These are phyloP conservation scores for Carpinus fangiana DNA, from an alignment of 306 rosid genomes.

Conservation along the genomic window DNA sequence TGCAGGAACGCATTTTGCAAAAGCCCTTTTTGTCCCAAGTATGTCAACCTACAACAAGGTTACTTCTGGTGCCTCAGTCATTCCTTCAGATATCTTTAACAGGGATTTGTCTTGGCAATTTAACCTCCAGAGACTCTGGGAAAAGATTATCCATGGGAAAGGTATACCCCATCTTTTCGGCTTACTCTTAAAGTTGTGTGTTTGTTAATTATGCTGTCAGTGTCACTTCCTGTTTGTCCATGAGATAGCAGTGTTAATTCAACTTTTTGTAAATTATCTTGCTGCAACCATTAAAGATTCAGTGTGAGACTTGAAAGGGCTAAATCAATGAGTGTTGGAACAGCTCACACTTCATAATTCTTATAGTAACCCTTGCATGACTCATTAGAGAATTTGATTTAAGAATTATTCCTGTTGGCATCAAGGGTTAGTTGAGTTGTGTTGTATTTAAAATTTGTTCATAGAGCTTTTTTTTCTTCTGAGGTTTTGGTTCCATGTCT, in stretches of 20 bases:
- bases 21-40: constrained; percentile 75
- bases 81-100: constrained; percentile 42
- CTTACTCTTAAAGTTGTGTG: constrained; percentile 14
- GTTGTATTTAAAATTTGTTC: background rate
- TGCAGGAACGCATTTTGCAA: constrained; percentile 60
- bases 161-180: constrained; percentile 41
- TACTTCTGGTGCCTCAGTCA: constrained; percentile 51
- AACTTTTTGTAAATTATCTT: background rate
- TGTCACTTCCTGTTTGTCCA: background rate
- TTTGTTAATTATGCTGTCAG: background rate
- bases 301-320: constrained; percentile 8
- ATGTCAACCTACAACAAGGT: constrained; percentile 66
- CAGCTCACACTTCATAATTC: background rate
- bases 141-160: constrained; percentile 56
- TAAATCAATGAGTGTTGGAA: background rate
- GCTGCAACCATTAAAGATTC: background rate
- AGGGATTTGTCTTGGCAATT: constrained; percentile 72
- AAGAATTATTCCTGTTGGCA: background rate
- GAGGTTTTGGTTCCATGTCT: background rate
- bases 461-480: background rate
- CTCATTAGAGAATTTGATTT: background rate
- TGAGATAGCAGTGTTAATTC: constrained; percentile 1
- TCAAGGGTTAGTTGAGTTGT: background rate
- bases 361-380: background rate
- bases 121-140: constrained; percentile 67